These are phyloP conservation scores for Cordyceps cateniannulata DNA, from an alignment of 2,329 filamentous ascomycete genomes.

Conservation along the genomic window DNA sequence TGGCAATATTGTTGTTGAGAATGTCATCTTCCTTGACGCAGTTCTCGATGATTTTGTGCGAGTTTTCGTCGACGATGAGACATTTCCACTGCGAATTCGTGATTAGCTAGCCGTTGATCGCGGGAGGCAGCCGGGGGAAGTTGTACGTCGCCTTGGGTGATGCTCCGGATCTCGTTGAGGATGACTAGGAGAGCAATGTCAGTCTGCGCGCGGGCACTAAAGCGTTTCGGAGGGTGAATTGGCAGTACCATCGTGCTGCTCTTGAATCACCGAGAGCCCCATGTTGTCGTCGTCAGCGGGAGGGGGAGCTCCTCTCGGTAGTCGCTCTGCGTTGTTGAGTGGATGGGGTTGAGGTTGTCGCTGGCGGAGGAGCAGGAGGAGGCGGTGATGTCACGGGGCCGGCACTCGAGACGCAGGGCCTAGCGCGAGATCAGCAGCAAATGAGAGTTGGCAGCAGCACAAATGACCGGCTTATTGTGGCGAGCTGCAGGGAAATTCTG, in stretches of 20 bases:
- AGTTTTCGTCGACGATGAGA: conserved; percentile 77
- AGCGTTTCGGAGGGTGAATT: neutral
- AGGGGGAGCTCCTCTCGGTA: conserved; percentile 11
- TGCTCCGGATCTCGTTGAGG: conserved; percentile 56
- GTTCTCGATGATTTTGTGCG: conserved; percentile 82
- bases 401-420: conserved; percentile 13
- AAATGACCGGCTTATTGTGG: neutral
- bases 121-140: neutral
- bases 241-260: conserved; percentile 54
- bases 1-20: conserved; percentile 91
- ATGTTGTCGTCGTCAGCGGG: conserved; percentile 47
- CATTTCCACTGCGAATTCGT: conserved; percentile 76
- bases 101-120: conserved; percentile 4
- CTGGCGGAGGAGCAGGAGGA: neutral
- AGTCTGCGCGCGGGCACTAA: conserved; percentile 11
- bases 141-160: conserved; percentile 72
- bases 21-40: conserved; percentile 94
- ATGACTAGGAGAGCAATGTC: conserved; percentile 25
- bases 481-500: neutral
- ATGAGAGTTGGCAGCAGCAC: neutral
- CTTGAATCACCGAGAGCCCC: conserved; percentile 77
- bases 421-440: neutral
- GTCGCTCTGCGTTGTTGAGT: neutral
- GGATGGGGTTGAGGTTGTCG: neutral
- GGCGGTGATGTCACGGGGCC: neutral